Evolutionary conservation across 345 rosid genomes (phyloP), one percentile per base, ranked within the genome.

Genomic region (Heritiera fomes): DNA sequence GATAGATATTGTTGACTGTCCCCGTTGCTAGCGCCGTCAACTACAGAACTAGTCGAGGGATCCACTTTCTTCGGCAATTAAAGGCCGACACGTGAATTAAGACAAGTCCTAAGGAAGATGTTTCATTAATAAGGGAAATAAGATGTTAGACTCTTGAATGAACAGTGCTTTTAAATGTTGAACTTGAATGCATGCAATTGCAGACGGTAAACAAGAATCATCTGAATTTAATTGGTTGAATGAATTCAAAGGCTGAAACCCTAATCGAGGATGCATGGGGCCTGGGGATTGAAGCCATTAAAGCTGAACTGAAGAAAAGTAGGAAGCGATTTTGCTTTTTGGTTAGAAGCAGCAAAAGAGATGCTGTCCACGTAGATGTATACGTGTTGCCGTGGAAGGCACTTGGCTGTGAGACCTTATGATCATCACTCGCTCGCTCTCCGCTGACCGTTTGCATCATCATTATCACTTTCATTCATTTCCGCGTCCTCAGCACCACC

Each of bases 351-450:
- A 13, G 18, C 18, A 30, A 65, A 63, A 40, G 50, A 77, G 79
- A 67, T 41, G 43, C 43, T 73, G 50, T 76, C 82, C 83, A 80
- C 73, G 80, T 82, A 84, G 77, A 13, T 18, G 34, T 55, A 38
- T 69, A 18, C 80, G 52, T 68, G 80, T 38, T 80, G 80, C 75
- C 77, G 75, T 80, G 77, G 77, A 80, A 71, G 78, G 52, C 85
- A 75, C 85, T 78, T 73, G 69, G 61, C 61, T 53, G 52, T 72
- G 60, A 76, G 81, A 46, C 38, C 73, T 23, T 46, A 5, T 12
- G 6, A 11, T 68, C 53, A n/a, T 68, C 8, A 1, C 50, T 45
- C n/a, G 46, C 20, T 64, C 5, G 3, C 5, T 41, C 43, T 7
- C 23, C 28, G 10, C n/a, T 14, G 12, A 1, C 6, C 55, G 20